phyloP scores from a whole-genome alignment of 257 asterid species.

The Fraxinus americana region DNA sequence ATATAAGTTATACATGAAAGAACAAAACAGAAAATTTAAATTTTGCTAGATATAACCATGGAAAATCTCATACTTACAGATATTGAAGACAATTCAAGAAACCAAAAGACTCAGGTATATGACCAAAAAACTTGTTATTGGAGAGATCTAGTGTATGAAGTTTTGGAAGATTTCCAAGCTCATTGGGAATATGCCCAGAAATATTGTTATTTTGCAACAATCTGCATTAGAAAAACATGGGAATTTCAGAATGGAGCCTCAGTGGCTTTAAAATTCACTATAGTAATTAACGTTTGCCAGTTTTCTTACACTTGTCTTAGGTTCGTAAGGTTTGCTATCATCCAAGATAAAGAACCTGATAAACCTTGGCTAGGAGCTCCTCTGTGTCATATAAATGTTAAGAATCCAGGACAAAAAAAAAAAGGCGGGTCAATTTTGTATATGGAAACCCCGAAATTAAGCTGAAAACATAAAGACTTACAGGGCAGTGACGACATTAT shows the following conservation, averaged over 20 bases:
- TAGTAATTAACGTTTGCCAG: background rate
- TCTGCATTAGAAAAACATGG: constrained; percentile 37
- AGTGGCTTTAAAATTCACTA: too few relatives aligned
- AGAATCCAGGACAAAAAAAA: constrained; percentile 16
- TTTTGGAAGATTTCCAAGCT: constrained; percentile 68
- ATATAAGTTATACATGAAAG: constrained; percentile 4
- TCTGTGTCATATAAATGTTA: constrained; percentile 37
- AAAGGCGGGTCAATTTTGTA: background rate
- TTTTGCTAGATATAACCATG: too few relatives aligned
- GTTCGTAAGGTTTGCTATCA: constrained; percentile 81
- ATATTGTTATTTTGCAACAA: constrained; percentile 82
- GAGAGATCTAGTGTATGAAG: constrained; percentile 93
- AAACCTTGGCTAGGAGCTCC: constrained; percentile 97
- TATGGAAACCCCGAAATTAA: too few relatives aligned
- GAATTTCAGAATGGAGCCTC: too few relatives aligned
- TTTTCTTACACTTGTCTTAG: constrained; percentile 85
- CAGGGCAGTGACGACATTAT: constrained; percentile 81
- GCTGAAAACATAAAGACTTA: constrained; percentile 29
- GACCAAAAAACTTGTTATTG: constrained; percentile 65
- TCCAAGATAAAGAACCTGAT: constrained; percentile 81
- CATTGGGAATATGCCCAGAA: constrained; percentile 81
- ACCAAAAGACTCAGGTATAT: constrained; percentile 70
- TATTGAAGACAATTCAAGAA: constrained; percentile 65
- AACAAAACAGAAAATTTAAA: too few relatives aligned
- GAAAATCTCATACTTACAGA: constrained; percentile 50